Conservation (phyloP, 202 grass and related monocot species). For the Eragrostis tef region DNA sequence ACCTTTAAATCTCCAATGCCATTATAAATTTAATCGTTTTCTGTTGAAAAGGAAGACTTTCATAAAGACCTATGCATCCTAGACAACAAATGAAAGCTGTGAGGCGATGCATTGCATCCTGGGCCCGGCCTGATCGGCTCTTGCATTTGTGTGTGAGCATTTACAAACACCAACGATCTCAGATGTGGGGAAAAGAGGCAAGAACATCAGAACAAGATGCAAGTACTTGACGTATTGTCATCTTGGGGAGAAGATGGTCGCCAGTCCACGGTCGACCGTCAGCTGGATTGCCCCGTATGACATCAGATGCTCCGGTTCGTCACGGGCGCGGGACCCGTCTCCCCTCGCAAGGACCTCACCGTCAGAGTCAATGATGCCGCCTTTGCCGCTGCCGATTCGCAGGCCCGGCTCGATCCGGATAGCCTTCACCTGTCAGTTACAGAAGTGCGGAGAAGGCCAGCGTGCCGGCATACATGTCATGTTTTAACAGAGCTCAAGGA, state of each 20-base stretch:
- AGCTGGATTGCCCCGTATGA: constrained; percentile 80
- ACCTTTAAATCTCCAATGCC: background rate
- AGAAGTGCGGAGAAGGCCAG: background rate
- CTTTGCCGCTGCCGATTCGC: constrained; percentile 61
- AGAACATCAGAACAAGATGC: background rate
- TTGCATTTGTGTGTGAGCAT: background rate
- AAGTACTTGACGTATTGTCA: constrained; percentile 34
- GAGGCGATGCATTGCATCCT: background rate
- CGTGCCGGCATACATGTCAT: background rate
- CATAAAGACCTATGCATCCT: background rate
- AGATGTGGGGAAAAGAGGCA: background rate
- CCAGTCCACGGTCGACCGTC: constrained; percentile 77
- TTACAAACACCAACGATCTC: background rate
- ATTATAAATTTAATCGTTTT: background rate
- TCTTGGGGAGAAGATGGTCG: constrained; percentile 82
- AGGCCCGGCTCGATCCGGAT: constrained; percentile 72
- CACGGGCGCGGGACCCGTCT: constrained; percentile 32
- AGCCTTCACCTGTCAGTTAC: constrained; percentile 71
- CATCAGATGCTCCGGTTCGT: constrained; percentile 64
- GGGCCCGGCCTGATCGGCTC: background rate
- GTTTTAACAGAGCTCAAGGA: background rate
- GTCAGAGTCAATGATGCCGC: constrained; percentile 87
- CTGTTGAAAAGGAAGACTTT: background rate
- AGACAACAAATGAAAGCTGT: background rate
- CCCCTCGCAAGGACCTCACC: constrained; percentile 88